Evolutionary conservation across 164 flowering plant genomes (phyloP).

Genomic region (Amborella trichopoda): DNA sequence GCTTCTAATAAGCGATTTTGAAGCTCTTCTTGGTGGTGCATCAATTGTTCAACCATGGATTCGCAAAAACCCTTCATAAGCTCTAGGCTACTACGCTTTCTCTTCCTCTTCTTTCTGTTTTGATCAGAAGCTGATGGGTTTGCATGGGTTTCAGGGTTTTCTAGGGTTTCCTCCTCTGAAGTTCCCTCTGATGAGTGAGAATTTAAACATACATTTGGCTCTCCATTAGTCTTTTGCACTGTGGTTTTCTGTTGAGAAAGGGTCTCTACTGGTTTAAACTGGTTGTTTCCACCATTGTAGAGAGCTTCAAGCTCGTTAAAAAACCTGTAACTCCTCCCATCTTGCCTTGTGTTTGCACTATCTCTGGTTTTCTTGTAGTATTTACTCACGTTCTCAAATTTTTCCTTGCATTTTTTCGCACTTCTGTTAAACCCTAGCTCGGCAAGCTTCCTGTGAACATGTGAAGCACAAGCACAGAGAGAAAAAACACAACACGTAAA

Average conservation of each 20-base stretch:
- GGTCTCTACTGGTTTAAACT: background rate
- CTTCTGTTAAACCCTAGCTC: conserved; percentile 2
- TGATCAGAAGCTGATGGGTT: background rate
- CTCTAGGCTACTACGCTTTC: background rate
- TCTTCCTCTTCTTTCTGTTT: background rate
- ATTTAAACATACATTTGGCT: no score
- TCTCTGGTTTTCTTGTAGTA: conserved; percentile 5
- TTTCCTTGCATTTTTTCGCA: conserved; percentile 4
- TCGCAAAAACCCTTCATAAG: background rate
- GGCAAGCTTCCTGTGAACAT: background rate
- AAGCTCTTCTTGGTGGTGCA: conserved; percentile 1
- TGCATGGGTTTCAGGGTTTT: background rate
- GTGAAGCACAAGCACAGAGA: background rate
- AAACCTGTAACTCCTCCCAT: conserved; percentile 1
- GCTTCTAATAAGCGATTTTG: background rate
- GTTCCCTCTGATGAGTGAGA: no score
- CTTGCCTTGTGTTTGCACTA: background rate
- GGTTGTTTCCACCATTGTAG: background rate
- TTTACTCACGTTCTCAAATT: conserved; percentile 3
- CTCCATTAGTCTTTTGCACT: no score
- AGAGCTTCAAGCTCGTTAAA: background rate
- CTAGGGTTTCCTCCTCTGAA: conserved; percentile 1
- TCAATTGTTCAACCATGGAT: background rate
- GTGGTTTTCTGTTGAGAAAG: background rate
- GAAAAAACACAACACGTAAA: background rate